phyloP scores from a whole-genome alignment of 192 early-diverging fungal species.

The Phlyctochytrium bullatum region DNA sequence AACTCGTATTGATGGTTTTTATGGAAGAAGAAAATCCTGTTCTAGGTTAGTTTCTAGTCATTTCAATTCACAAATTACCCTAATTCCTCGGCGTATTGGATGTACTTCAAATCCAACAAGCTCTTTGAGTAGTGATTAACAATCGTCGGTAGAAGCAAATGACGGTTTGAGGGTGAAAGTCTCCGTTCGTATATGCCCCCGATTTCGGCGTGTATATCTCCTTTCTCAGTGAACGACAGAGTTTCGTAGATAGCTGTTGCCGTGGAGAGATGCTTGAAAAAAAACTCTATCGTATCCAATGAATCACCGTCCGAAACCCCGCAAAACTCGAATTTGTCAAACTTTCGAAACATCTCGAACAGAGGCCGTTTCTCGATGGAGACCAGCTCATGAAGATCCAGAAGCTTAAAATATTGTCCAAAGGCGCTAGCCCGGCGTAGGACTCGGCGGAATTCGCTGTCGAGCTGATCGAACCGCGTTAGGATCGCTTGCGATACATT shows the following conservation, averaged over 20 bases:
- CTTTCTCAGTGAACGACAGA: neutral
- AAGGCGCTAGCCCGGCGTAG: neutral
- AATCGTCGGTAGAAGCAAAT: neutral
- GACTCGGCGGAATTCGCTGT: neutral
- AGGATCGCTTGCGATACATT: too few relatives aligned
- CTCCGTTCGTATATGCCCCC: neutral
- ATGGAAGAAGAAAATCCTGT: too few relatives aligned
- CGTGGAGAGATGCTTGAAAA: neutral
- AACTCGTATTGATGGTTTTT: too few relatives aligned
- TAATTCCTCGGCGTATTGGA: neutral
- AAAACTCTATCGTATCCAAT: neutral
- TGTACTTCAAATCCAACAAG: neutral
- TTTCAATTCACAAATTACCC: neutral
- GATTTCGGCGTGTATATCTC: neutral
- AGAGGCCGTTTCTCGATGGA: neutral
- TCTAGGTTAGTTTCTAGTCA: too few relatives aligned
- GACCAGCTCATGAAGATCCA: neutral
- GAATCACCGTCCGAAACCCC: neutral
- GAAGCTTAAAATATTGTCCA: neutral
- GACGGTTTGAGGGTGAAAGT: neutral
- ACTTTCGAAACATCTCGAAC: neutral
- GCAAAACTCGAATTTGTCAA: neutral
- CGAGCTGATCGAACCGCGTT: too few relatives aligned
- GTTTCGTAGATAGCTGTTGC: neutral
- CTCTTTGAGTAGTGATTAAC: neutral